Base-by-base conservation (phyloP, 164 flowering plant species). In the Kingdonia uniflora region DNA sequence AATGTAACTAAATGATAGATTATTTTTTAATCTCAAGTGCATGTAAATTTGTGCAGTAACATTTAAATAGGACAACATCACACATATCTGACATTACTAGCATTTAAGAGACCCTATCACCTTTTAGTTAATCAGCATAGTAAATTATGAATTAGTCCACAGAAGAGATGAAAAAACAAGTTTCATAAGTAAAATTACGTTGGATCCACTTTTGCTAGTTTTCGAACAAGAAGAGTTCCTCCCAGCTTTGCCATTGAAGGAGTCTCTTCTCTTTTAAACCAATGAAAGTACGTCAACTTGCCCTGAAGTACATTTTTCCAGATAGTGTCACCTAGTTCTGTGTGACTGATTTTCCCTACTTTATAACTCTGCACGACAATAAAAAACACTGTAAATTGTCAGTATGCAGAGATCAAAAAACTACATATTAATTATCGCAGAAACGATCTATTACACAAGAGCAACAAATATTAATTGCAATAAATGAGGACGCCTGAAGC, bases 151-250 rank as follows among this genome's bases (percentile, higher is more conserved):
- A n/a, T n/a, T n/a, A n/a, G 40, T 37, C 40, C 40, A 37, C 13
- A 37, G 11, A 37, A 13, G 13, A 37, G 7, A 37, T 37, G 40
- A 37, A 7, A 42, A 5, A 54, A 23, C 2, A 15, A 41, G 25
- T n/a, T 13, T 7, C 42, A 20, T 6, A 39, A 21, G 39, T 42
- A 40, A 47, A 42, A 57, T 71, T 87, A 91, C 97, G 54, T 70
- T 62, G 90, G 74, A 71, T 83, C 76, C 39, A 74, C 69, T 45
- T 47, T 49, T 39, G 97, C 92, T 55, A 91, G 41, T 72, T 79
- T 85, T 55, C 97, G 80, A 20, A 91, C 96, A 66, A 91, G 95
- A 66, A 91, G 92, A 52, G 92, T 83, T 45, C 87, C 84, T 5
- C 75, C 83, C 50, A 74, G 56, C 21, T 22, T 59, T 43, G 74